phyloP scores from a whole-genome alignment of 164 flowering plant species.

The Magnolia changhungtana region DNA sequence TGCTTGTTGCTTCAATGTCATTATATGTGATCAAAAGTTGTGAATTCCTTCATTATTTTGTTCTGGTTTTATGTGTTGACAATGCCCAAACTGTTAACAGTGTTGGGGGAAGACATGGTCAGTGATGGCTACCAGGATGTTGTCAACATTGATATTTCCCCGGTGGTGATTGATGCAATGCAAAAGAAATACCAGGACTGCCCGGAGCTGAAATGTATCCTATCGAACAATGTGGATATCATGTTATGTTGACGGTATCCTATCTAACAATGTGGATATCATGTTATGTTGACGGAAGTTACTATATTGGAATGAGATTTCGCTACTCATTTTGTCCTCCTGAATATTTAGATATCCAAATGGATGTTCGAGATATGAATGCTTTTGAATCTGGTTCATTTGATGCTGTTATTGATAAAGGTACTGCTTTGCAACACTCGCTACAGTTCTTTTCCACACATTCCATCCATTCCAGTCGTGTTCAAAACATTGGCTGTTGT shows the following conservation, averaged over 20 bases:
- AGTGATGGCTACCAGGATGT: constrained; percentile 73
- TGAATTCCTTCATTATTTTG: background rate
- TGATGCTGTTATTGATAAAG: constrained; percentile 78
- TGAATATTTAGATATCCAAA: constrained; percentile 42
- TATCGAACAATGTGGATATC: background rate
- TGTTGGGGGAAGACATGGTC: constrained; percentile 72
- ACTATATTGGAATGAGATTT: background rate
- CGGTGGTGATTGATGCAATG: constrained; percentile 82
- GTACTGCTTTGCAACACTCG: constrained; percentile 19
- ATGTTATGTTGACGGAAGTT: background rate
- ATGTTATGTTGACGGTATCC: constrained; percentile 32
- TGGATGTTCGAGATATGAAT: constrained; percentile 84
- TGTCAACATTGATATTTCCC: constrained; percentile 73
- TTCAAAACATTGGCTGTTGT: background rate
- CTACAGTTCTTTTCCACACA: background rate
- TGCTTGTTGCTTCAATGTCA: background rate
- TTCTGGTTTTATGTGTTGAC: background rate
- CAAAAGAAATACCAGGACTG: constrained; percentile 41
- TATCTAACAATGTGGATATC: background rate
- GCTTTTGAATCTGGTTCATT: constrained; percentile 57
- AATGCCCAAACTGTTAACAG: constrained; percentile 27
- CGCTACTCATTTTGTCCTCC: constrained; percentile 7
- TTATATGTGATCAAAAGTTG: background rate
- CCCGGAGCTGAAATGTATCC: constrained; percentile 69
- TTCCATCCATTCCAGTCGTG: background rate